phyloP scores from a whole-genome alignment of 805 yeast species.

The Wickerhamomyces subpelliculosus region DNA sequence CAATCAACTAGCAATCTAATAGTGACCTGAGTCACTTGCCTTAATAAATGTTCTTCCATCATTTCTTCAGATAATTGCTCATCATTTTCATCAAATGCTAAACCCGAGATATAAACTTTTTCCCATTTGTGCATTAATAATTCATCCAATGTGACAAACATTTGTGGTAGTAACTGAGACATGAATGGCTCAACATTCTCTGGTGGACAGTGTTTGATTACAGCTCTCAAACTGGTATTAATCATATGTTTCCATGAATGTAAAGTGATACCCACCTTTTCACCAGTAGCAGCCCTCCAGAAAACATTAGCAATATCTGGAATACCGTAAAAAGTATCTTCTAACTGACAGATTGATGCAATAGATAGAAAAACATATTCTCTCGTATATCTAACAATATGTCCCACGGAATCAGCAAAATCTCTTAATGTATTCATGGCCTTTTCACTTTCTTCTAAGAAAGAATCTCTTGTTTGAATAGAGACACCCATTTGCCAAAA shows the following conservation, averaged over 20 bases:
- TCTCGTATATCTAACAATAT: constrained; percentile 88
- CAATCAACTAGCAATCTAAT: constrained; percentile 82
- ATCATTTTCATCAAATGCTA: constrained; percentile 42
- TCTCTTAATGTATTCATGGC: constrained; percentile 93
- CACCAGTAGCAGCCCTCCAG: constrained; percentile 76
- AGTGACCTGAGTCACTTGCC: constrained; percentile 90
- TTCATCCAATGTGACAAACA: constrained; percentile 65
- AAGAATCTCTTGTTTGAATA: constrained; percentile 87
- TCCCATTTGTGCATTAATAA: constrained; percentile 77
- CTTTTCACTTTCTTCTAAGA: constrained; percentile 87
- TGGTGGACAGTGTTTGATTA: constrained; percentile 83
- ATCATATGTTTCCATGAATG: constrained; percentile 98
- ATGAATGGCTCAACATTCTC: constrained; percentile 61
- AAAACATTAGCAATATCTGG: constrained; percentile 72
- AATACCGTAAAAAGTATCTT: constrained; percentile 79
- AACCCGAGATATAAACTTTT: constrained; percentile 41
- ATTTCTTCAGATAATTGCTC: constrained; percentile 91
- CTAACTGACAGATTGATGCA: constrained; percentile 84
- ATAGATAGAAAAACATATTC: constrained; percentile 91
- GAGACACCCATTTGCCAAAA: constrained; percentile 99
- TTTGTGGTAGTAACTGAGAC: constrained; percentile 70
- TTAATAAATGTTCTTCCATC: constrained; percentile 92
- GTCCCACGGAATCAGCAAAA: constrained; percentile 97
- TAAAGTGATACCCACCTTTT: constrained; percentile 75
- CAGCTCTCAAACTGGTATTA: constrained; percentile 79